Evolutionary conservation across 1,139 yeast species (phyloP).

Genomic region (Geotrichum histeridarum): DNA sequence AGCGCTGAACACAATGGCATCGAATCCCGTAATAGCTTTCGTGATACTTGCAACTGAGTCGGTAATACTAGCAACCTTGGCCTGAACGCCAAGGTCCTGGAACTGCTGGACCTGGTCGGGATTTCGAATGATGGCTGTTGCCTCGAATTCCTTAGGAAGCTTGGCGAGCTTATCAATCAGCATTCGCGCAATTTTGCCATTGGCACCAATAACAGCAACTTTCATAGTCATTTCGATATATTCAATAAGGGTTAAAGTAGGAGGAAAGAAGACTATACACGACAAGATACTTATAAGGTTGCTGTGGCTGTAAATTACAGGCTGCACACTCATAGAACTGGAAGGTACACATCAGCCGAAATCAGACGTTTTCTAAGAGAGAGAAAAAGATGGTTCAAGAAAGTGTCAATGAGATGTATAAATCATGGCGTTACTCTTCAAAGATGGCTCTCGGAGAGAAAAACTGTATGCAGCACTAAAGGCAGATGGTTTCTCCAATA

Average conservation of each 20-base stretch:
- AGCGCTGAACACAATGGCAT: constrained; percentile 58
- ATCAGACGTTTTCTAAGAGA: no score
- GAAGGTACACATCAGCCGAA: no score
- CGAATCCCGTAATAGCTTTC: constrained; percentile 44
- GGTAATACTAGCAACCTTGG: constrained; percentile 41
- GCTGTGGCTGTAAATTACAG: no score
- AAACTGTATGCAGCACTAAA: no score
- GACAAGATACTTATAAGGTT: background rate
- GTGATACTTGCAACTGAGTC: constrained; percentile 38
- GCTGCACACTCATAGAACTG: no score
- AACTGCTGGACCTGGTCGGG: constrained; percentile 43
- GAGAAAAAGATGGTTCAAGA: no score
- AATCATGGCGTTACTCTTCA: no score
- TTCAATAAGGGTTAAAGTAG: background rate
- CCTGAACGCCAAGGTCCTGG: constrained; percentile 37
- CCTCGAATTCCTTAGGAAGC: constrained; percentile 33
- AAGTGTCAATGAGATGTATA: no score
- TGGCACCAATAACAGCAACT: constrained; percentile 55
- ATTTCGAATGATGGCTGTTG: constrained; percentile 51
- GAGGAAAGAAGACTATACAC: background rate
- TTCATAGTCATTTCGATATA: constrained; percentile 22
- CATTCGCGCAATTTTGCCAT: constrained; percentile 53
- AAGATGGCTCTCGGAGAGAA: no score
- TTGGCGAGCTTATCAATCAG: constrained; percentile 36
- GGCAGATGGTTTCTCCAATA: no score